Conservation (phyloP, 257 asterid species). For the Rauvolfia tetraphylla region DNA sequence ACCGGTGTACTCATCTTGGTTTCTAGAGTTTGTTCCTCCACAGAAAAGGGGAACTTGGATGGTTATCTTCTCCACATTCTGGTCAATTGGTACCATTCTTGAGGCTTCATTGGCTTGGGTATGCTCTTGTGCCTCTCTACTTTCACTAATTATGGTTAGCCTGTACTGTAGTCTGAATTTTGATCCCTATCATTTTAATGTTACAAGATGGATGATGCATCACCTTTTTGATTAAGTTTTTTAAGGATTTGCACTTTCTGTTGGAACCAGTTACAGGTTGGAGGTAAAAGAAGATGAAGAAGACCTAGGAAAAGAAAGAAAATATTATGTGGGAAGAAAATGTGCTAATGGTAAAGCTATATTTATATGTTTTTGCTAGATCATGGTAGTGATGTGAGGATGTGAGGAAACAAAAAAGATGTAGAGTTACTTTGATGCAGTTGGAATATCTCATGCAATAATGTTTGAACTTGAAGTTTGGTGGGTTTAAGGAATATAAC, state of each 20-base stretch:
- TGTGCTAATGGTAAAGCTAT: not conserved
- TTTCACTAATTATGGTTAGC: not conserved
- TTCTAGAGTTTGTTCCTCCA: constrained; percentile 76
- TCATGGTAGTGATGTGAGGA: not conserved
- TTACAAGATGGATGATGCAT: not conserved
- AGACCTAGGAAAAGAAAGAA: not conserved
- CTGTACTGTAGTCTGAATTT: not conserved
- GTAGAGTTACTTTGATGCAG: too few species aligned
- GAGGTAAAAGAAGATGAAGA: not conserved
- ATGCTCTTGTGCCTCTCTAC: constrained; percentile 11
- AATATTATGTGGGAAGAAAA: not conserved
- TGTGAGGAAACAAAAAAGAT: not conserved
- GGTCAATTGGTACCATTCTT: constrained; percentile 72
- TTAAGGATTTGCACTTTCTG: not conserved
- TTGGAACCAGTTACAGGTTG: not conserved
- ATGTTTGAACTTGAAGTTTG: not conserved
- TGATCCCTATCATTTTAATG: too few species aligned
- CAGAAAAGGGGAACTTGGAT: constrained; percentile 73
- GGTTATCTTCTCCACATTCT: constrained; percentile 60
- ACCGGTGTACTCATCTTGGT: constrained; percentile 77
- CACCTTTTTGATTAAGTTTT: not conserved
- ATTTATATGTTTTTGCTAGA: not conserved
- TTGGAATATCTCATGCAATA: not conserved
- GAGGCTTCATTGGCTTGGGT: constrained; percentile 88
- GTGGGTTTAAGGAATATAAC: not conserved